Conservation (phyloP, 352 stramenopile genomes). For the Globisporangium solare region DNA sequence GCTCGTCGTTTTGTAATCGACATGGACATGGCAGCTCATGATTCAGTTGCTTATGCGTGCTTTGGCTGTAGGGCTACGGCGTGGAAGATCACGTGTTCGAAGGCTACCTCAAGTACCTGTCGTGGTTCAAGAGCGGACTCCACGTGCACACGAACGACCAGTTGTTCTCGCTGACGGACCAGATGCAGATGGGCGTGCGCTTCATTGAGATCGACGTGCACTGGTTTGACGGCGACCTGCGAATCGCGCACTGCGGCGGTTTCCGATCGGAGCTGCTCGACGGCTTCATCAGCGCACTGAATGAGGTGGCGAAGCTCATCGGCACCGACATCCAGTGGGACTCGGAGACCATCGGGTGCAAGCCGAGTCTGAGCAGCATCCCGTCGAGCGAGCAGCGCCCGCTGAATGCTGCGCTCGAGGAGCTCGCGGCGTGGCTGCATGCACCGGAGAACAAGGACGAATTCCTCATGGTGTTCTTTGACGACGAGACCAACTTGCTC, state of each 20-base stretch:
- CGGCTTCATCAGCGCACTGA: constrained; percentile 60
- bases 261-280: constrained; percentile 57
- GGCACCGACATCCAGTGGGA: constrained; percentile 63
- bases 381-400: constrained; percentile 46
- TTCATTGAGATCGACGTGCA: constrained; percentile 70
- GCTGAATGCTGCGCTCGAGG: constrained; percentile 38
- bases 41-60: neutral
- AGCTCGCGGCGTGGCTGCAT: constrained; percentile 58
- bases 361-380: constrained; percentile 65
- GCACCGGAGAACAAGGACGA: constrained; percentile 44
- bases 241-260: constrained; percentile 62
- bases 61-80: constrained; percentile 40
- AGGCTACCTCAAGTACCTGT: constrained; percentile 51
- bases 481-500: constrained; percentile 68
- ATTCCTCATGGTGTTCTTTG: constrained; percentile 84
- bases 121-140: constrained; percentile 46
- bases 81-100: constrained; percentile 66
- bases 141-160: constrained; percentile 67
- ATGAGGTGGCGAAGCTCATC: constrained; percentile 47
- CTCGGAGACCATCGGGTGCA: constrained; percentile 65
- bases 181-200: constrained; percentile 57
- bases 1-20: neutral
- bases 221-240: constrained; percentile 63
- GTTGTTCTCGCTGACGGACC: constrained; percentile 62
- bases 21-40: too few relatives aligned